phyloP scores from a whole-genome alignment of 2,329 filamentous ascomycete genomes.

The Pleoardoris graminearum region DNA sequence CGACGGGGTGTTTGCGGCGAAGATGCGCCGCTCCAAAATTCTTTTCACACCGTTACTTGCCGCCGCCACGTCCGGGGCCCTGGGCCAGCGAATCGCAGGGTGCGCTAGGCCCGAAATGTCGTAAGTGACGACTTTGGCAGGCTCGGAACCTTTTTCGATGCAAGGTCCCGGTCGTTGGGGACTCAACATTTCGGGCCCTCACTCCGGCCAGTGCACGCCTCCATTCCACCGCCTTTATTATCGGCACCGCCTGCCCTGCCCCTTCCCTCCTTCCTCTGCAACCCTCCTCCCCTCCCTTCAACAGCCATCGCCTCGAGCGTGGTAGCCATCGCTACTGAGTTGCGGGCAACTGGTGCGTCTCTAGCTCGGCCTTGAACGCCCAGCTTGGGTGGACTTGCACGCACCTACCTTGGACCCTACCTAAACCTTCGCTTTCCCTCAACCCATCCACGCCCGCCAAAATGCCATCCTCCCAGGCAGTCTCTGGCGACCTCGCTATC shows the following conservation, averaged over 20 bases:
- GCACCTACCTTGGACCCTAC: constrained; percentile 6
- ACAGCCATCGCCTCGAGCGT: constrained; percentile 2
- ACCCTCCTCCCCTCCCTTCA: background rate
- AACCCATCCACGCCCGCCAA: constrained; percentile 11
- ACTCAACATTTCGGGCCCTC: constrained; percentile 25
- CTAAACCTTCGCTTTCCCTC: constrained; percentile 19
- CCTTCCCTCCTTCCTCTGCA: constrained; percentile 14
- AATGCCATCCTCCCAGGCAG: constrained; percentile 59
- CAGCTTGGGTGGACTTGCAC: background rate
- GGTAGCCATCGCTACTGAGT: background rate
- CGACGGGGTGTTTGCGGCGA: constrained; percentile 16
- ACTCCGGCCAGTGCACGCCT: constrained; percentile 15
- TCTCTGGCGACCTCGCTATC: constrained; percentile 52
- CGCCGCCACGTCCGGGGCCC: constrained; percentile 17
- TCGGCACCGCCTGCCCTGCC: constrained; percentile 18
- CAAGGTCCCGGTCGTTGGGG: constrained; percentile 39
- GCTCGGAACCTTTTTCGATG: constrained; percentile 29
- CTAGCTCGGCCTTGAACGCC: constrained; percentile 8
- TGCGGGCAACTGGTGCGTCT: constrained; percentile 21
- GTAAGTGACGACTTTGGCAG: constrained; percentile 26
- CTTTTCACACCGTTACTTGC: constrained; percentile 28
- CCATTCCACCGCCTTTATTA: constrained; percentile 33
- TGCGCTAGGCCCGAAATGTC: constrained; percentile 24
- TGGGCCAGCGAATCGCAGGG: constrained; percentile 24
- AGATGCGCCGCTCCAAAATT: constrained; percentile 28